Percentiles rank a stretch among this genome's conserved stretches.
Evolutionary conservation across 148 eudicot genomes (phyloP).

Genomic region (Agrostemma githago): DNA sequence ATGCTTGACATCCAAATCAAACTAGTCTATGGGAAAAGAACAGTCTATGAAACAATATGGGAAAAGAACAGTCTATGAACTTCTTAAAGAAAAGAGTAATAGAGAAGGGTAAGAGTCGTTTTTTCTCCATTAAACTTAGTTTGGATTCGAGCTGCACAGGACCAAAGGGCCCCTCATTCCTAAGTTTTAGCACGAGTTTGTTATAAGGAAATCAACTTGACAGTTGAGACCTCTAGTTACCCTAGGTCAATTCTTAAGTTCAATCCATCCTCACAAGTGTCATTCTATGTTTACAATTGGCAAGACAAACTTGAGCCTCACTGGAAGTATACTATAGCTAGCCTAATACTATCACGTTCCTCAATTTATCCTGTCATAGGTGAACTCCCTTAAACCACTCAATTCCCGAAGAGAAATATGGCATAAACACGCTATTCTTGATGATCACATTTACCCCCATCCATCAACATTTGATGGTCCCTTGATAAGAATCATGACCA

Average conservation of each 20-base stretch:
- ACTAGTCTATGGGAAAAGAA: too few relatives aligned
- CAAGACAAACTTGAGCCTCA: not conserved
- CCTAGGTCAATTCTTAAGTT: not conserved
- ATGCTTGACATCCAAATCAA: too few relatives aligned
- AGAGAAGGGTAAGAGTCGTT: too few relatives aligned
- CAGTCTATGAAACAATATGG: too few relatives aligned
- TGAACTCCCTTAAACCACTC: not conserved
- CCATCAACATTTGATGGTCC: not conserved
- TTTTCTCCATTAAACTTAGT: too few relatives aligned
- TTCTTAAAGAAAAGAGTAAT: not conserved
- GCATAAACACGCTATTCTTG: not conserved
- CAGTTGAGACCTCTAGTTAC: not conserved
- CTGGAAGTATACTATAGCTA: not conserved
- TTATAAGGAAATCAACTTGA: not conserved
- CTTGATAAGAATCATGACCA: constrained; percentile 6
- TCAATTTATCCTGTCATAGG: not conserved
- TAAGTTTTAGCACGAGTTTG: not conserved
- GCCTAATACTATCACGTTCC: not conserved
- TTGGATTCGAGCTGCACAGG: not conserved
- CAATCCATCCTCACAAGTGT: not conserved
- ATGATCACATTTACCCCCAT: not conserved
- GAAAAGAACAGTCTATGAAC: not conserved
- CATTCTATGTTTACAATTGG: not conserved
- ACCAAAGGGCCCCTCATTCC: not conserved
- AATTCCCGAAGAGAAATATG: not conserved